phyloP scores from a whole-genome alignment of 2,329 filamentous ascomycete species.

The Fusarium subglutinans region DNA sequence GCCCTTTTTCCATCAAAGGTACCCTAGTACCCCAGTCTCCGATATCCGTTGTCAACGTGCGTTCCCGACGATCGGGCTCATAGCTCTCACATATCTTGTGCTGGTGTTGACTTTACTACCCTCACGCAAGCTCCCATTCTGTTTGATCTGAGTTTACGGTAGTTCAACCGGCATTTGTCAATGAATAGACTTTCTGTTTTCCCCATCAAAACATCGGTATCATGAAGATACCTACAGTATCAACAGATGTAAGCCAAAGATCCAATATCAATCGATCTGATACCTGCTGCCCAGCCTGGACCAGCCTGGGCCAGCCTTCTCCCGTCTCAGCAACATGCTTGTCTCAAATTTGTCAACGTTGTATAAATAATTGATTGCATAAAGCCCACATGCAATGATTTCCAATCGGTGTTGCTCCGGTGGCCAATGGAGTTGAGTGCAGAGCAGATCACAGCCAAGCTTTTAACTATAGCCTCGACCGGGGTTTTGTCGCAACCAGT shows the following conservation, averaged over 20 bases:
- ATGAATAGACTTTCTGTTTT: background rate
- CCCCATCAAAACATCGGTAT: background rate
- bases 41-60: constrained; percentile 28
- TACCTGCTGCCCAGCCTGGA: background rate
- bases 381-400: background rate
- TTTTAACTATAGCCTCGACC: background rate
- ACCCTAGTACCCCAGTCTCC: constrained; percentile 4
- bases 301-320: background rate
- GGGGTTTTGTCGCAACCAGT: background rate
- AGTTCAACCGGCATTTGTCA: background rate
- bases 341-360: background rate
- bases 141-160: background rate
- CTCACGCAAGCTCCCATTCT: background rate
- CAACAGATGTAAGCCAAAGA: background rate
- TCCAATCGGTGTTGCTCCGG: background rate
- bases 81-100: background rate
- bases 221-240: background rate
- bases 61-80: constrained; percentile 25
- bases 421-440: background rate
- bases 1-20: background rate
- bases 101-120: background rate
- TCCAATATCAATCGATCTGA: background rate
- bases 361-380: background rate
- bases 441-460: constrained; percentile 6
- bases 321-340: background rate